These are phyloP conservation scores for Fusarium chuoi DNA, from an alignment of 2,329 filamentous ascomycete species.

Conservation along the genomic window DNA sequence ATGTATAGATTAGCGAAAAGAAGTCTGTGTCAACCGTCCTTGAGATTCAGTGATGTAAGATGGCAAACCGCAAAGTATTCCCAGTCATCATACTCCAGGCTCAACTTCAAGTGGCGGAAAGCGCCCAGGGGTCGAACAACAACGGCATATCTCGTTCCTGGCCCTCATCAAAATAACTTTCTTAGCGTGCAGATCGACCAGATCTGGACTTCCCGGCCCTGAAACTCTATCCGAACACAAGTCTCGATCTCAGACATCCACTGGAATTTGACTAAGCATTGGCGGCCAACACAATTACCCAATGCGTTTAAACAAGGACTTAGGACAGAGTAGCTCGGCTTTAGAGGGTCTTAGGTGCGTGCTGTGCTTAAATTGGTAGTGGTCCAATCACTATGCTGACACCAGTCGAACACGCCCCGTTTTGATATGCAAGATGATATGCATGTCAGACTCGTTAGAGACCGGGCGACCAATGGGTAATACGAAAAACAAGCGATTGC, in stretches of 20 bases:
- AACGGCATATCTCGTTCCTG: constrained; percentile 16
- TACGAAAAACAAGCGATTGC: neutral
- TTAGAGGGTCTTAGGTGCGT: neutral
- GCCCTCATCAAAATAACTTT: neutral
- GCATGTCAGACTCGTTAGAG: neutral
- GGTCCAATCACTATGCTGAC: neutral
- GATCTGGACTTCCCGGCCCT: neutral
- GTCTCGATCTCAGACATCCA: neutral
- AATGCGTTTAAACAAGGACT: neutral
- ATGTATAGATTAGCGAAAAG: neutral
- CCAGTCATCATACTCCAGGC: neutral
- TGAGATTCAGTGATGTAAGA: neutral
- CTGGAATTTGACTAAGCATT: constrained; percentile 27
- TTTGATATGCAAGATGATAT: neutral
- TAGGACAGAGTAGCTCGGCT: neutral
- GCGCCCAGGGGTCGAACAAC: neutral
- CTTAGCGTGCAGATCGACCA: neutral
- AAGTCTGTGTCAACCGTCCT: neutral
- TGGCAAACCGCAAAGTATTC: fast-evolving
- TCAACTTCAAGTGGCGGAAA: neutral
- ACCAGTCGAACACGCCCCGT: neutral
- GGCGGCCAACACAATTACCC: neutral
- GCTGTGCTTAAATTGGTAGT: neutral
- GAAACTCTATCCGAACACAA: constrained; percentile 12
- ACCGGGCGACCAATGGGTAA: neutral